A percentile compares a stretch with the other conserved stretches of the same genome.
These are phyloP conservation scores for Tritrichomonas musculus DNA, from an alignment of 208 protist genomes.

Conservation along the genomic window DNA sequence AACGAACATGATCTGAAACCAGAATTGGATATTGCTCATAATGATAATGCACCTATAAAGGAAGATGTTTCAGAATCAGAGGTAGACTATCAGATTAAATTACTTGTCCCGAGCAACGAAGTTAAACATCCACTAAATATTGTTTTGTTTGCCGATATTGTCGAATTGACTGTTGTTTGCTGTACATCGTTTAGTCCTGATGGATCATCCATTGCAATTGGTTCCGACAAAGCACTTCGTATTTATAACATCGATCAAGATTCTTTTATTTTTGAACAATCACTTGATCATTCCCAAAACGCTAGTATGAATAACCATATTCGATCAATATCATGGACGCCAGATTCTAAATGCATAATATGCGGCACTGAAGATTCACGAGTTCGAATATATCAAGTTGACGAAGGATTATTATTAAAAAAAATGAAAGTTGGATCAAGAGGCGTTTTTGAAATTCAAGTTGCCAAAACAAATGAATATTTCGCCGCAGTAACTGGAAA, in stretches of 20 bases:
- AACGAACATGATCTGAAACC: not conserved
- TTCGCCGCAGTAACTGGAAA: not conserved
- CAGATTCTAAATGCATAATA: not conserved
- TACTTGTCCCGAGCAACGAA: not conserved
- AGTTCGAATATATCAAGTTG: not conserved
- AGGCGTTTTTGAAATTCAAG: not conserved
- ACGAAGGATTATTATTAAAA: not conserved
- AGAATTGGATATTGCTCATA: not conserved
- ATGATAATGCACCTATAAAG: not conserved
- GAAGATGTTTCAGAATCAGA: not conserved
- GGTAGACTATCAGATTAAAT: not conserved
- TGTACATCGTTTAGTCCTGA: not conserved
- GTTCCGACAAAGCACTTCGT: not conserved
- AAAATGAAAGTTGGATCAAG: not conserved
- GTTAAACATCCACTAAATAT: not conserved
- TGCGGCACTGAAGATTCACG: not conserved
- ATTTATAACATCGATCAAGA: not conserved
- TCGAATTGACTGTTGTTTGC: not conserved
- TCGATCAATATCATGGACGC: not conserved
- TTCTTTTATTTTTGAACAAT: not conserved
- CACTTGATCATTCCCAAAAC: not conserved
- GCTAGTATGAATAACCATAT: not conserved
- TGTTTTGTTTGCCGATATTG: not conserved
- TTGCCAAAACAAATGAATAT: not conserved
- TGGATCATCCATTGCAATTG: not conserved